These are phyloP conservation scores for Pleurotus giganteus DNA, from an alignment of 768 basidiomycete genomes.

Conservation along the genomic window DNA sequence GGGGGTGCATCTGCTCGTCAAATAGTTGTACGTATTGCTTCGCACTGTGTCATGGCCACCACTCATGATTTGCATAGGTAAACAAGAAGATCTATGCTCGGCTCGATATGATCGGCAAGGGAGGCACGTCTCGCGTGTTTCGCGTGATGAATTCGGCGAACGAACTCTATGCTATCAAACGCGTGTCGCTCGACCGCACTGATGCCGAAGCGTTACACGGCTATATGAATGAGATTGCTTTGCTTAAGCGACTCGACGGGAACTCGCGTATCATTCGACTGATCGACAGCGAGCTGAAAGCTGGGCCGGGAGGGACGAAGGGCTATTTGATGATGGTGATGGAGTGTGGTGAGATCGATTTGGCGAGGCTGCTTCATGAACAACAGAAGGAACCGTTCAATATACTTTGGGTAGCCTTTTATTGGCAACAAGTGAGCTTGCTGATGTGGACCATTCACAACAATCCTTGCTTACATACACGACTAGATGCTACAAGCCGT, in stretches of 20 bases:
- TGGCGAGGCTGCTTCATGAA: slow-evolving; percentile 80
- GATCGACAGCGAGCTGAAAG: slow-evolving; percentile 86
- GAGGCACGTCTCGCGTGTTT: slow-evolving; percentile 94
- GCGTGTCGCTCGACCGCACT: slow-evolving; percentile 85
- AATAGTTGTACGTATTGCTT: slow-evolving; percentile 32
- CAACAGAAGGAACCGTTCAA: slow-evolving; percentile 83
- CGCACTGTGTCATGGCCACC: neutral
- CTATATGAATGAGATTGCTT: slow-evolving; percentile 94
- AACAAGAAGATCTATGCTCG: slow-evolving; percentile 84
- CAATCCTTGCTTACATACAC: neutral
- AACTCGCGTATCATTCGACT: slow-evolving; percentile 90
- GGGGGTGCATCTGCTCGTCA: slow-evolving; percentile 38
- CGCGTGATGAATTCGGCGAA: slow-evolving; percentile 76
- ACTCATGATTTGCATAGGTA: slow-evolving; percentile 39
- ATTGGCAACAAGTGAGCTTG: slow-evolving; percentile 87
- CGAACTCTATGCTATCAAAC: slow-evolving; percentile 88
- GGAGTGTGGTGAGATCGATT: slow-evolving; percentile 96
- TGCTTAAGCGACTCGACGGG: slow-evolving; percentile 91
- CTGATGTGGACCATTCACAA: neutral
- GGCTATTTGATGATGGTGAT: slow-evolving; percentile 84
- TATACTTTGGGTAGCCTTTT: slow-evolving; percentile 93
- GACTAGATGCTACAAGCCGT: slow-evolving; percentile 95
- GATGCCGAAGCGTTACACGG: slow-evolving; percentile 87
- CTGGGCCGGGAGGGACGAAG: slow-evolving; percentile 66
- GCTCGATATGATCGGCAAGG: slow-evolving; percentile 87